Conservation (phyloP, 2,329 filamentous ascomycete genomes). For the Albifimbria verrucaria region DNA sequence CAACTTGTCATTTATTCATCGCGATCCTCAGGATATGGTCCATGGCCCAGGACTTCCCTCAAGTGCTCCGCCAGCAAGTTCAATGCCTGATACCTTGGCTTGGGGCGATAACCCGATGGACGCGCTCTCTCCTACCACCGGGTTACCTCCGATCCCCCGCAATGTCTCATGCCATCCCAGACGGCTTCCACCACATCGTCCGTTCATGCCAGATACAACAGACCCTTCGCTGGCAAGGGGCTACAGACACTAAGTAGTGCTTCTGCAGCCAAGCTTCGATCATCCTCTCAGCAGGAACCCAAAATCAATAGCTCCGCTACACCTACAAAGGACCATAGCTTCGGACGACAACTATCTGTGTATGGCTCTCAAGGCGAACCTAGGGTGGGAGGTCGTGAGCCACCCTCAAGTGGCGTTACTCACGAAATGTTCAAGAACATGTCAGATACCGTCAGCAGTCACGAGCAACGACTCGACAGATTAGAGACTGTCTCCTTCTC, state of each 20-base stretch:
- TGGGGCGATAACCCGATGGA: constrained; percentile 46
- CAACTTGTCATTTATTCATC: constrained; percentile 31
- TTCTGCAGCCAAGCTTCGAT: constrained; percentile 21
- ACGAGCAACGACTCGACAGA: constrained; percentile 63
- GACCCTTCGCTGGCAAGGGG: constrained; percentile 54
- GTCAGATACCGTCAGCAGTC: constrained; percentile 51
- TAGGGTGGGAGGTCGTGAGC: constrained; percentile 7
- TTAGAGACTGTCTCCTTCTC: constrained; percentile 71
- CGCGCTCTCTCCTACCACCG: constrained; percentile 22
- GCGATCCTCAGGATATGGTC: constrained; percentile 22
- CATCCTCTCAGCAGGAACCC: constrained; percentile 28
- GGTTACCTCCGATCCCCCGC: constrained; percentile 45
- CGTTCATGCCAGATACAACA: constrained; percentile 45
- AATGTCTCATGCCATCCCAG: constrained; percentile 50
- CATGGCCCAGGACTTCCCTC: constrained; percentile 18
- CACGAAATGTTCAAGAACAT: constrained; percentile 41
- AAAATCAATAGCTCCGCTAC: constrained; percentile 8
- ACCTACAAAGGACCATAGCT: background rate
- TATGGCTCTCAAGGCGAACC: constrained; percentile 24
- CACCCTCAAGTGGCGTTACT: constrained; percentile 16
- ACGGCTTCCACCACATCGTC: constrained; percentile 51
- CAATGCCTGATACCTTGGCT: constrained; percentile 54
- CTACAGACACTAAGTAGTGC: constrained; percentile 47
- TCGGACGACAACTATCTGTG: background rate
- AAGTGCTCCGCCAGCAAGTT: constrained; percentile 31